Conservation (phyloP, 352 stramenopile species). For the Globisporangium sylvaticum region DNA sequence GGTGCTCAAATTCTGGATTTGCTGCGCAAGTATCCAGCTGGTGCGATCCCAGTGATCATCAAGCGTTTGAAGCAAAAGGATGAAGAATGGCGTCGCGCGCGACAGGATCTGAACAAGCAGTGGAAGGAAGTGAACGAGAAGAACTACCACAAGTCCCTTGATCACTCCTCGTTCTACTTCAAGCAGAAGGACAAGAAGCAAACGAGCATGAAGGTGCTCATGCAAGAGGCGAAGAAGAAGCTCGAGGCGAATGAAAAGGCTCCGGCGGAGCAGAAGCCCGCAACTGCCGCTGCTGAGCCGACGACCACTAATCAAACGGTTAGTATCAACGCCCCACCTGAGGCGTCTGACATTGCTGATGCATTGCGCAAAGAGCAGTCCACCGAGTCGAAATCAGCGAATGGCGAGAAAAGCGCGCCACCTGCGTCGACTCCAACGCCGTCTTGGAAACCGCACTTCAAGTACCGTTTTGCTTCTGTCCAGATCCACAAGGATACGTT, state of each 20-base stretch:
- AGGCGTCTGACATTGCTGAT: slow-evolving; percentile 56
- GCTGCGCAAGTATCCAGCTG: slow-evolving; percentile 94
- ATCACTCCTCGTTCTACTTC: slow-evolving; percentile 99
- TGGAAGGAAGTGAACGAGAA: slow-evolving; percentile 98
- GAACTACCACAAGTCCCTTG: slow-evolving; percentile 98
- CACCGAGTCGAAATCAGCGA: neutral
- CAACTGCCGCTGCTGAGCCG: neutral
- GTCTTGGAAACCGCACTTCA: slow-evolving; percentile 67
- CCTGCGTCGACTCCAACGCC: slow-evolving; percentile 9
- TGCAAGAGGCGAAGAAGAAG: slow-evolving; percentile 86
- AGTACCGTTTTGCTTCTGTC: slow-evolving; percentile 65
- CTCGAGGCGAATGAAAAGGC: slow-evolving; percentile 61
- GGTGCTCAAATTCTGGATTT: slow-evolving; percentile 91
- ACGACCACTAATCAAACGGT: slow-evolving; percentile 8
- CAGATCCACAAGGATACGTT: slow-evolving; percentile 86
- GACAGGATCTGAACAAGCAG: slow-evolving; percentile 94
- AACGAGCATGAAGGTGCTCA: slow-evolving; percentile 92
- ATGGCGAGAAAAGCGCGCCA: slow-evolving; percentile 4
- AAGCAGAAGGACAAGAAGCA: slow-evolving; percentile 98
- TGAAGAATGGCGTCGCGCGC: slow-evolving; percentile 91
- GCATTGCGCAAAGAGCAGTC: slow-evolving; percentile 59
- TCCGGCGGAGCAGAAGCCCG: slow-evolving; percentile 5
- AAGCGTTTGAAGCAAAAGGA: slow-evolving; percentile 99
- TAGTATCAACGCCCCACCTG: slow-evolving; percentile 33
- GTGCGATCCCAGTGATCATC: slow-evolving; percentile 97